These are phyloP conservation scores for Pezicula carpinea DNA, from an alignment of 2,329 filamentous ascomycete genomes.

Conservation along the genomic window DNA sequence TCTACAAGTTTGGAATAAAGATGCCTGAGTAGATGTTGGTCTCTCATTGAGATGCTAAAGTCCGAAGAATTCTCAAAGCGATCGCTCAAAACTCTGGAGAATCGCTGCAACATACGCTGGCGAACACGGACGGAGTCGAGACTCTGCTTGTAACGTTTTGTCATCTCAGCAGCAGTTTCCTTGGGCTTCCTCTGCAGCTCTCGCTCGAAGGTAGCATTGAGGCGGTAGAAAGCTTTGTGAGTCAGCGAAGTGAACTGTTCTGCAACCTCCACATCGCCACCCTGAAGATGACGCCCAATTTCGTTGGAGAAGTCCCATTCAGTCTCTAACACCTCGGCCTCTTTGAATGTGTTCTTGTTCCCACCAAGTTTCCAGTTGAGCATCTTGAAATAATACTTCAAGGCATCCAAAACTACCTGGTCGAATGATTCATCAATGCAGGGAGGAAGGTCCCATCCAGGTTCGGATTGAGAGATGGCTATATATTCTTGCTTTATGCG, in stretches of 20 bases:
- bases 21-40: conserved; percentile 62
- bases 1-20: conserved; percentile 77
- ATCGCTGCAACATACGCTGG: conserved; percentile 93
- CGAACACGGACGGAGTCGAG: conserved; percentile 93
- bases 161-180: conserved; percentile 83
- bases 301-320: conserved; percentile 98
- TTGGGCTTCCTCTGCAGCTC: conserved; percentile 82
- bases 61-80: conserved; percentile 96
- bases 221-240: conserved; percentile 81
- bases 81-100: conserved; percentile 84
- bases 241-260: conserved; percentile 96
- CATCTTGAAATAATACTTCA: conserved; percentile 99
- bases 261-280: conserved; percentile 92
- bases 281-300: conserved; percentile 84
- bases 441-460: conserved; percentile 91
- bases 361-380: conserved; percentile 95
- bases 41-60: conserved; percentile 74
- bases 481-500: conserved; percentile 88
- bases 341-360: conserved; percentile 99
- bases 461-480: conserved; percentile 76
- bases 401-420: conserved; percentile 80
- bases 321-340: conserved; percentile 93
- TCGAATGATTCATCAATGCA: conserved; percentile 98
- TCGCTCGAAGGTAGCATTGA: conserved; percentile 87
- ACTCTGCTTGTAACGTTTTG: conserved; percentile 93